Conservation (phyloP, 179 eudicot species). For the Spinacia oleracea region DNA sequence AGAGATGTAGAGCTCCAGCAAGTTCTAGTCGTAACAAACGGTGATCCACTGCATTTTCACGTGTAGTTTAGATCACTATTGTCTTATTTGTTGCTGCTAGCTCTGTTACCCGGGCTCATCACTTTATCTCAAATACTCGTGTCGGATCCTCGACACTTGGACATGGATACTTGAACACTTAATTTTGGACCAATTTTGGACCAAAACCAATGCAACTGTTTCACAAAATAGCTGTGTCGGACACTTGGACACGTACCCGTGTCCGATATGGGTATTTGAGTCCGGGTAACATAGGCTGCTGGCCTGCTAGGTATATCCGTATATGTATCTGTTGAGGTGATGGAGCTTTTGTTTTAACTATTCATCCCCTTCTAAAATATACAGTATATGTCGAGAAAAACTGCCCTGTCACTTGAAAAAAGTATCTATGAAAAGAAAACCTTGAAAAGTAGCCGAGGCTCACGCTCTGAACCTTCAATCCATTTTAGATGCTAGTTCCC, state of each 20-base stretch:
- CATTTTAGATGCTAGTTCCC: neutral
- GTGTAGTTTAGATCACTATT: neutral
- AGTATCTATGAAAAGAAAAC: neutral
- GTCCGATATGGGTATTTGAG: too few species aligned
- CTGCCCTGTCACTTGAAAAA: neutral
- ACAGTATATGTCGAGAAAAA: neutral
- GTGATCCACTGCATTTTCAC: neutral
- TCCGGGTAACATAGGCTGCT: too few species aligned
- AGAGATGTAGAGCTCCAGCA: neutral
- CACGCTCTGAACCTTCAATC: neutral
- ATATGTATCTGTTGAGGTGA: neutral
- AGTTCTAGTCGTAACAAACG: neutral
- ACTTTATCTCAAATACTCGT: too few species aligned
- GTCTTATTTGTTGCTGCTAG: constrained; percentile 6
- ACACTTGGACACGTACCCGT: too few species aligned
- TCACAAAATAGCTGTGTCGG: too few species aligned
- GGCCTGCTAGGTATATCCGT: neutral
- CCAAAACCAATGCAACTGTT: too few species aligned
- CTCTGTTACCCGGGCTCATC: too few species aligned
- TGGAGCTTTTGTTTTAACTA: neutral
- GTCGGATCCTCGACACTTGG: too few species aligned
- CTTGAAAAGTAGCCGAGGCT: neutral
- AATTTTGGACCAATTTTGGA: too few species aligned
- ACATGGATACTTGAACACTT: too few species aligned
- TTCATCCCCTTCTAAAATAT: neutral